Evolutionary conservation across 495 filamentous ascomycete species (phyloP).

Genomic region (Tuber umbilicatum): DNA sequence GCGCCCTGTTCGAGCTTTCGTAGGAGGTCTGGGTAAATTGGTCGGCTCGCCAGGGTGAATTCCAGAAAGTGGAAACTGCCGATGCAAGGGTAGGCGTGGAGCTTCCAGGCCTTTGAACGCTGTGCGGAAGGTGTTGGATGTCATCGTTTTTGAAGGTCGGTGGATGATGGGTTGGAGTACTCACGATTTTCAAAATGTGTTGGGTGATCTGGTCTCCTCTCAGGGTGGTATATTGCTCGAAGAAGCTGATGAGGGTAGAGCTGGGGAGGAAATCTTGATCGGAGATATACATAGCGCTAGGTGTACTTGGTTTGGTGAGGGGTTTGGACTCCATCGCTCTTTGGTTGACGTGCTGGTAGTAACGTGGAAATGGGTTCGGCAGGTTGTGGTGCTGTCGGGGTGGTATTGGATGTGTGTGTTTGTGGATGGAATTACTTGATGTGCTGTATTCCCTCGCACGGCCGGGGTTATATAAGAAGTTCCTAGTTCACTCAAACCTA

Average conservation of each 20-base stretch:
- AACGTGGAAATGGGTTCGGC: background rate
- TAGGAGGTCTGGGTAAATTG: conserved; percentile 35
- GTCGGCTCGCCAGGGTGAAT: conserved; percentile 41
- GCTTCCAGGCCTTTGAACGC: conserved; percentile 44
- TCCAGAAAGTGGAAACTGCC: conserved; percentile 46
- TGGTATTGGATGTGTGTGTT: no score
- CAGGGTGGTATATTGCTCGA: background rate
- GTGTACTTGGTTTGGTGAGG: background rate
- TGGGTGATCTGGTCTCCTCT: background rate
- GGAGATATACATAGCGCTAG: background rate
- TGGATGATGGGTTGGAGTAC: background rate
- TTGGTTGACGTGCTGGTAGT: background rate
- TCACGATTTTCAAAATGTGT: background rate
- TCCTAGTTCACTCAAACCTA: no score
- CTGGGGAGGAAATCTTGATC: background rate
- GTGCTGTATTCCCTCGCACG: no score
- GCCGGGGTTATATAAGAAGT: no score
- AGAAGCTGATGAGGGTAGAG: background rate
- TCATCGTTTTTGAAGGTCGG: background rate
- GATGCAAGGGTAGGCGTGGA: conserved; percentile 46
- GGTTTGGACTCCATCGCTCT: background rate
- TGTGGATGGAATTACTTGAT: no score
- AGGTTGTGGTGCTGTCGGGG: background rate
- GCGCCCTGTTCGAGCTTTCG: conserved; percentile 17
- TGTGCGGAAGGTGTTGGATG: conserved; percentile 12